phyloP scores from a whole-genome alignment of 768 basidiomycete genomes.

The Lactifluus pinguis region DNA sequence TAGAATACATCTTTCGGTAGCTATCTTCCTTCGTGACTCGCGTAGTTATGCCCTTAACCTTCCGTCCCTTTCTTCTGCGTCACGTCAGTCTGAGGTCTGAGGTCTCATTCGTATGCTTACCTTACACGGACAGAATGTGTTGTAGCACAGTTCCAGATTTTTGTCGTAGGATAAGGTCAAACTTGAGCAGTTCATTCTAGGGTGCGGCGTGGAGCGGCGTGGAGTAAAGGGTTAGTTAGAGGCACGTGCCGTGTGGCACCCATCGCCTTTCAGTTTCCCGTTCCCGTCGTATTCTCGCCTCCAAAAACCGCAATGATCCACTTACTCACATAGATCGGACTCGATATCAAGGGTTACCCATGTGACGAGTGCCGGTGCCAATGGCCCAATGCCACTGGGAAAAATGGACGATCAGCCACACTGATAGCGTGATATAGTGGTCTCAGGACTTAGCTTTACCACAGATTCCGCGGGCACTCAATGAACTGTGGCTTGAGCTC shows the following conservation, averaged over 20 bases:
- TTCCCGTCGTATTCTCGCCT: too few species aligned
- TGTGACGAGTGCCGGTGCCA: background rate
- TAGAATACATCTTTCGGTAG: background rate
- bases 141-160: background rate
- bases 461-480: background rate
- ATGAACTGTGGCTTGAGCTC: background rate
- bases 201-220: too few species aligned
- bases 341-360: background rate
- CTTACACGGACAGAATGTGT: too few species aligned
- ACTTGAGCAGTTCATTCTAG: too few species aligned
- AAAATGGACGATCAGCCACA: background rate
- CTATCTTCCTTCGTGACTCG: background rate
- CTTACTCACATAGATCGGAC: background rate
- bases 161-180: background rate
- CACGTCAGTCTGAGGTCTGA: too few species aligned
- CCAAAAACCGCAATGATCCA: background rate
- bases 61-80: too few species aligned
- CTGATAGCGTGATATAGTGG: background rate
- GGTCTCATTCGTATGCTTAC: too few species aligned
- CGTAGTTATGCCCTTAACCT: background rate
- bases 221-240: background rate
- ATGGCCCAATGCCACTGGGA: background rate
- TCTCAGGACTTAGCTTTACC: background rate
- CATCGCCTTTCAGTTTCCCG: too few species aligned
- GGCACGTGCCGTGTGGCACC: background rate